Base-by-base conservation (phyloP, 73 alveolate genomes). In the Effrenium voratum region DNA sequence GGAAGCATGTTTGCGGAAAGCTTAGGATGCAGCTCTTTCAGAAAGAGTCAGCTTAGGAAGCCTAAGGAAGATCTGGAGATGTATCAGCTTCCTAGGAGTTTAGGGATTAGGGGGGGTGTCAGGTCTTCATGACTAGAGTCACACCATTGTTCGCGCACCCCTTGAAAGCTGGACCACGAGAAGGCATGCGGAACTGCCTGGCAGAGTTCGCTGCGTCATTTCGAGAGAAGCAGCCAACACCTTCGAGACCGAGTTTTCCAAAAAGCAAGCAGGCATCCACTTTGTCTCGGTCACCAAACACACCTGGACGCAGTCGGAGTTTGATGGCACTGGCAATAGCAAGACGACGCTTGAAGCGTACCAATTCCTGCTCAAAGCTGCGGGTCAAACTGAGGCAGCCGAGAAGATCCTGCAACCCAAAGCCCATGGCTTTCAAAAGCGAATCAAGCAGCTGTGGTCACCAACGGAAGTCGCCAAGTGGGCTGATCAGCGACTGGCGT, bases 391-490 rank as follows among this genome's bases (percentile, higher is more conserved):
- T 0, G 94, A 86, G 47, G 94, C 40, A 0, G 77, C 45, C 60
- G 94, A 85, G 47, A 32, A 66, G 47, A 10, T 86, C 50, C 45
- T 63, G 47, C 43, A 40, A 19, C 94, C 95, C 2, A 86, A 30
- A 10, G 68, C 59, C 49, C 94, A 86, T 41, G 94, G 94, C 63
- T 86, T 86, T 46, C 94, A 86, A 32, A 86, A 86, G 75, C 43
- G 82, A 2, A 0, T 86, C 36, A 86, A 86, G 82, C 94, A 86
- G 46, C 66, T 57, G 0, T 86, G 94, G 95, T 38, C 66, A 1
- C 49, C 41, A 13, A 34, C 93, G n/a, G 59, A 63, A 34, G 15
- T 28, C n/a, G n/a, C n/a, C n/a, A n/a, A n/a, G n/a, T n/a, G n/a
- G n/a, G n/a, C n/a, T n/a, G n/a, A n/a, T n/a, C n/a, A n/a, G n/a